Evolutionary conservation across 2,329 filamentous ascomycete species (phyloP).

Genomic region (Hypoxylon sp.): DNA sequence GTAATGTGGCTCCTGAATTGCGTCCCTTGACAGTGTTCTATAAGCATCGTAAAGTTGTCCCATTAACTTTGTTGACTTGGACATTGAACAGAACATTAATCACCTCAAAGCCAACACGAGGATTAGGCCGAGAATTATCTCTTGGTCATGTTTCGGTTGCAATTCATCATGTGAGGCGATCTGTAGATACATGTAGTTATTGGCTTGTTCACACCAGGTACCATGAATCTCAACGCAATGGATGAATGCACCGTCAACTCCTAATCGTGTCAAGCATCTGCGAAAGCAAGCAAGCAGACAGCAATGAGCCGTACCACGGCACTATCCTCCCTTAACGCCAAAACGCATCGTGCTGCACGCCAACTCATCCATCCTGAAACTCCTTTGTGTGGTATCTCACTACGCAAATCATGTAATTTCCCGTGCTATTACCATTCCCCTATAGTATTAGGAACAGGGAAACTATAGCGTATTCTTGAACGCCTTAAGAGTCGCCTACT

Average conservation of each 20-base stretch:
- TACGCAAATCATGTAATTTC: neutral
- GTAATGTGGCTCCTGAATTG: neutral
- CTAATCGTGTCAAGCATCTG: neutral
- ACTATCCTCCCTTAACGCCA: neutral
- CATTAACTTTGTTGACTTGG: too few relatives aligned
- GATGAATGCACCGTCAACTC: neutral
- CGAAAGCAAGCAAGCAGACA: neutral
- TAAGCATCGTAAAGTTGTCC: neutral
- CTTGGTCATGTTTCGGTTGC: too few relatives aligned
- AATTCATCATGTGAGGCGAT: too few relatives aligned
- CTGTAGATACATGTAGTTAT: too few relatives aligned
- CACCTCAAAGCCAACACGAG: too few relatives aligned
- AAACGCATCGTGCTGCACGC: neutral
- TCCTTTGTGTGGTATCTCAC: slow-evolving; percentile 2
- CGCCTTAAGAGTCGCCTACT: neutral
- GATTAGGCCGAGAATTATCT: too few relatives aligned
- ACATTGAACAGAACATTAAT: too few relatives aligned
- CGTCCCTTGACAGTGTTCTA: neutral
- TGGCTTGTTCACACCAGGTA: too few relatives aligned
- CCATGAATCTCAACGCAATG: too few relatives aligned
- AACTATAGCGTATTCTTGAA: neutral
- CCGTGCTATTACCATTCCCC: neutral
- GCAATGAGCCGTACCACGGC: neutral
- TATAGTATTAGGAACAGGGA: too few relatives aligned
- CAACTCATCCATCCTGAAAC: slow-evolving; percentile 4